Conservation (phyloP, 306 rosid species). For the Mimosa pudica region DNA sequence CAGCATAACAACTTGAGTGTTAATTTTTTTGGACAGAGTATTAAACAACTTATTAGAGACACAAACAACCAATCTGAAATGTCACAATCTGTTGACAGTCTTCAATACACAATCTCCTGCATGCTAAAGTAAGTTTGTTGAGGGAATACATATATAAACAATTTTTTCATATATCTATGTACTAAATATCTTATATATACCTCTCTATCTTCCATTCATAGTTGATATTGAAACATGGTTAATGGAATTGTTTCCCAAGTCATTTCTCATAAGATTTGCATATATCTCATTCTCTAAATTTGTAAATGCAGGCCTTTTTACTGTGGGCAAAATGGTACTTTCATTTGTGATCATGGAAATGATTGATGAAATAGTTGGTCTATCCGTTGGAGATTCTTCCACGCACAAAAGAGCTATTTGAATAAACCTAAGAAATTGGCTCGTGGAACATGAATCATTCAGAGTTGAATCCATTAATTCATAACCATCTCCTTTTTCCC, state of each 20-base stretch:
- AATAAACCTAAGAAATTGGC: constrained; percentile 31
- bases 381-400: constrained; percentile 34
- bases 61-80: too few species aligned
- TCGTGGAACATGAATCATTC: constrained; percentile 7
- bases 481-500: background rate
- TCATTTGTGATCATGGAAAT: constrained; percentile 35
- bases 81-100: too few species aligned
- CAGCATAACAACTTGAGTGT: too few species aligned
- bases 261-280: too few species aligned
- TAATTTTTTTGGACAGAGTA: too few species aligned
- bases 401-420: constrained; percentile 33
- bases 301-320: background rate
- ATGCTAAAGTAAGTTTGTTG: too few species aligned
- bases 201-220: background rate
- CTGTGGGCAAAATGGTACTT: background rate
- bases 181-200: too few species aligned
- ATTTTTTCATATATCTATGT: too few species aligned
- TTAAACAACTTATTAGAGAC: too few species aligned
- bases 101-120: too few species aligned
- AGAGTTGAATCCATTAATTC: background rate
- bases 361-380: constrained; percentile 35
- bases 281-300: background rate
- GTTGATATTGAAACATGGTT: background rate
- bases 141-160: too few species aligned
- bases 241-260: background rate